Evolutionary conservation across 192 early-diverging fungal genomes (phyloP).

Genomic region (Backusella sp.): DNA sequence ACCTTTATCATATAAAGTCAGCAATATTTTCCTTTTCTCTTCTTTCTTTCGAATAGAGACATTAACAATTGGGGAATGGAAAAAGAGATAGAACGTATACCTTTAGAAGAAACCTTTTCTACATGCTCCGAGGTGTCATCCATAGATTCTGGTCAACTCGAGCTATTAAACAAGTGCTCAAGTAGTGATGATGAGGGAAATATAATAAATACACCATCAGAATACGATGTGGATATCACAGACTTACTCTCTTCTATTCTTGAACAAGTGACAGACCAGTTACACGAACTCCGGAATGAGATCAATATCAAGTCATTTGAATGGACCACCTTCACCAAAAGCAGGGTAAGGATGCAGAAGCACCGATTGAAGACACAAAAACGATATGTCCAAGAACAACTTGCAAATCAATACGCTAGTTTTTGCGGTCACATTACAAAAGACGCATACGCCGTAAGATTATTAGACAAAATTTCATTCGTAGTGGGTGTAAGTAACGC

Average conservation of each 20-base stretch:
- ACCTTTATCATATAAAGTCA: not conserved
- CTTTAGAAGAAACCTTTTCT: not conserved
- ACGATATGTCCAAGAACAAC: slow-evolving; percentile 6
- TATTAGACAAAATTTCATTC: slow-evolving; percentile 63
- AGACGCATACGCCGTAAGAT: slow-evolving; percentile 40
- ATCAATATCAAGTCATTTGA: slow-evolving; percentile 23
- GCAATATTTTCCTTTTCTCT: not conserved
- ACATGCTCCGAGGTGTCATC: not conserved
- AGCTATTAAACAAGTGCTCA: not conserved
- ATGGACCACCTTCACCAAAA: slow-evolving; percentile 25
- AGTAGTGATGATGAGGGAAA: not conserved
- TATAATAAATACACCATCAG: not conserved
- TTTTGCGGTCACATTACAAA: slow-evolving; percentile 22
- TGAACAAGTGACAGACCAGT: slow-evolving; percentile 30
- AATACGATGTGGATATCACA: slow-evolving; percentile 35
- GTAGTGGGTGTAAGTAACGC: slow-evolving; percentile 61
- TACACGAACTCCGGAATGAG: slow-evolving; percentile 21
- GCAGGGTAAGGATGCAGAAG: slow-evolving; percentile 15
- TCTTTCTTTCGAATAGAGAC: not conserved
- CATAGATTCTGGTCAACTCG: not conserved
- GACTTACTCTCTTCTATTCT: slow-evolving; percentile 30
- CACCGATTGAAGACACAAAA: slow-evolving; percentile 22
- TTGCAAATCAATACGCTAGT: slow-evolving; percentile 18
- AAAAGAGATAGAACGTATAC: not conserved
- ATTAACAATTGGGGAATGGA: not conserved